phyloP scores from a whole-genome alignment of 331 rosid species.

The Stylosanthes scabra region DNA sequence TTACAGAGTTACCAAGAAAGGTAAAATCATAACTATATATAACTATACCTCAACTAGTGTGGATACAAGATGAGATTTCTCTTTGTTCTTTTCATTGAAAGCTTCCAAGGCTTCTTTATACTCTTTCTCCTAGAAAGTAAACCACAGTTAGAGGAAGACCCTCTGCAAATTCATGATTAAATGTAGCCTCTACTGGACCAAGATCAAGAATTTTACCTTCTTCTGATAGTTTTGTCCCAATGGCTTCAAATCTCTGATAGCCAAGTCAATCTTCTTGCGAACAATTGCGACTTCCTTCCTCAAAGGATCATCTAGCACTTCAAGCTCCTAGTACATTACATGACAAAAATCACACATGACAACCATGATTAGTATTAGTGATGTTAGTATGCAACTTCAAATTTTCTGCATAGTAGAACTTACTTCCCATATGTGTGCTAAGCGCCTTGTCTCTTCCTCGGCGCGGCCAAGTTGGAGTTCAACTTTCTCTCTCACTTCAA shows the following conservation, averaged over 20 bases:
- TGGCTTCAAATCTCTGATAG: constrained; percentile 76
- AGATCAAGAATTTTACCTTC: constrained; percentile 56
- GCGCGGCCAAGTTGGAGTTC: constrained; percentile 86
- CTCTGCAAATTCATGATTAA: not conserved
- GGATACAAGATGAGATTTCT: constrained; percentile 70
- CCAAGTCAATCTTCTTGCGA: constrained; percentile 77
- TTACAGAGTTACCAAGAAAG: constrained; percentile 7
- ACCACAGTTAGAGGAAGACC: constrained; percentile 1
- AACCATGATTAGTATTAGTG: not conserved
- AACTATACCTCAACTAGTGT: constrained; percentile 75
- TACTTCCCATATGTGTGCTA: constrained; percentile 92
- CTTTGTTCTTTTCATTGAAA: constrained; percentile 78
- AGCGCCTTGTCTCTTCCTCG: constrained; percentile 84
- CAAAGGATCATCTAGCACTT: constrained; percentile 84
- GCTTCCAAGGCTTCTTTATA: constrained; percentile 75
- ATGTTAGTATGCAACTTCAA: too few species aligned
- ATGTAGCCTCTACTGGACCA: not conserved
- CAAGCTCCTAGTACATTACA: constrained; percentile 65
- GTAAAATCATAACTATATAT: not conserved
- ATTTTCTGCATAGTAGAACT: constrained; percentile 15
- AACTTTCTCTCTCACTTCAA: constrained; percentile 86
- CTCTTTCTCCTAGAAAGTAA: constrained; percentile 76
- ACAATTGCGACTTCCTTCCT: constrained; percentile 82
- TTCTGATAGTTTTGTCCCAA: constrained; percentile 78
- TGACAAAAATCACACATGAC: constrained; percentile 5